Evolutionary conservation across 306 rosid species (phyloP).

Genomic region (Dalbergia oliveri): DNA sequence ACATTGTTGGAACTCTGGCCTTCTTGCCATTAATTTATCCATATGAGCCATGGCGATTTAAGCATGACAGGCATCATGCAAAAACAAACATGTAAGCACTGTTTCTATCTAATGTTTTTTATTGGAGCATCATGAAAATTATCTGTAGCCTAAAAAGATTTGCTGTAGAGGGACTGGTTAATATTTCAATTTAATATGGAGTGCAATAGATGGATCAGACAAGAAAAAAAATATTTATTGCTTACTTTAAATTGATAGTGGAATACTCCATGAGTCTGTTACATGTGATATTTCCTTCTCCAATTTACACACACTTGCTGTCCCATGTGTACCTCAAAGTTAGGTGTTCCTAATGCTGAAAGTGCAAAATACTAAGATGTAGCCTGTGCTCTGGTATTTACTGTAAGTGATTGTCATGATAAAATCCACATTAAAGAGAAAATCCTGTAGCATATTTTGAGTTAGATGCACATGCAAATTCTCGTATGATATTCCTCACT

Average conservation of each 20-base stretch:
- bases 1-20: constrained; percentile 93
- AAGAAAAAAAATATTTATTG: too few relatives aligned
- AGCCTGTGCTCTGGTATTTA: constrained; percentile 5
- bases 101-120: constrained; percentile 6
- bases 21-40: constrained; percentile 95
- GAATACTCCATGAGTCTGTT: not conserved
- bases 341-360: constrained; percentile 9
- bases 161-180: constrained; percentile 1
- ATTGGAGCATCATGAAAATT: constrained; percentile 31
- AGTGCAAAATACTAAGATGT: not conserved
- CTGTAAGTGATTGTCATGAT: constrained; percentile 13
- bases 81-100: constrained; percentile 90
- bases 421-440: not conserved
- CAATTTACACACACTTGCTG: not conserved
- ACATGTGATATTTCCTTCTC: constrained; percentile 11
- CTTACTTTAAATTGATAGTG: too few relatives aligned
- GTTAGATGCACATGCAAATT: not conserved
- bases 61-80: constrained; percentile 97
- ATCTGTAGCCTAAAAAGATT: constrained; percentile 26
- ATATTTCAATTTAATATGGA: constrained; percentile 20
- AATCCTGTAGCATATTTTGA: constrained; percentile 8
- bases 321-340: constrained; percentile 8
- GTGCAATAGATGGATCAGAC: constrained; percentile 22
- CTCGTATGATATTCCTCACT: not conserved
- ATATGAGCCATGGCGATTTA: constrained; percentile 97